These are phyloP conservation scores for Mucuna pruriens DNA, from an alignment of 306 rosid species.

Conservation along the genomic window DNA sequence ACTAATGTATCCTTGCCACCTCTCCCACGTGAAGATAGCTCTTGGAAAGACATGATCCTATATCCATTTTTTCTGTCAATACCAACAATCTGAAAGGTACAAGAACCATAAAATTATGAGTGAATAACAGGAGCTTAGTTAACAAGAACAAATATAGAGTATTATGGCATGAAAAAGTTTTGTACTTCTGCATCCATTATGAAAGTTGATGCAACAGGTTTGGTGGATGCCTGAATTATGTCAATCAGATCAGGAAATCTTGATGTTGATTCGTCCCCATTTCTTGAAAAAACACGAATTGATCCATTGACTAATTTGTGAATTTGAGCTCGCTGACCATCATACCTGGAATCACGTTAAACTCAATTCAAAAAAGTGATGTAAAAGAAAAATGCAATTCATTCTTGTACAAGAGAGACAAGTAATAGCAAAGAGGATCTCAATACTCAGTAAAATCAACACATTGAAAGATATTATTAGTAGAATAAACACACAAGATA, in stretches of 20 bases:
- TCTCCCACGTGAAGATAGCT: conserved; percentile 86
- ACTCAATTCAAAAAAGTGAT: conserved; percentile 23
- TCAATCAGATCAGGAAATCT: conserved; percentile 86
- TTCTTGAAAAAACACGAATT: conserved; percentile 73
- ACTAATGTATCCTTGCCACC: conserved; percentile 72
- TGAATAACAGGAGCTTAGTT: conserved; percentile 8
- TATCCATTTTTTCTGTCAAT: conserved; percentile 76
- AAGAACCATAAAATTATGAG: conserved; percentile 22
- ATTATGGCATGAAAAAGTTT: background rate
- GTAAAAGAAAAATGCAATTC: conserved; percentile 18
- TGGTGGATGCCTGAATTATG: conserved; percentile 65
- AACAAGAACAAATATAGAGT: conserved; percentile 22
- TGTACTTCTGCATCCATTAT: conserved; percentile 84
- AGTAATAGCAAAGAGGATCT: conserved; percentile 24
- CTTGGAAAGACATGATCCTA: conserved; percentile 86
- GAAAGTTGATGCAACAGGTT: conserved; percentile 72
- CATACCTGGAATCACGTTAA: conserved; percentile 65
- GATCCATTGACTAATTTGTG: conserved; percentile 84
- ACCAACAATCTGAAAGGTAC: conserved; percentile 78
- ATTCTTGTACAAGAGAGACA: conserved; percentile 18
- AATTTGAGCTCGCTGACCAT: conserved; percentile 97
- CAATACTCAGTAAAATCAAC: background rate
- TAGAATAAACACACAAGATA: conserved; percentile 15
- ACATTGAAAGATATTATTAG: background rate
- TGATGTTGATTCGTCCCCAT: conserved; percentile 83